phyloP scores from a whole-genome alignment of 164 flowering plant genomes.

The Aristolochia fimbriata region DNA sequence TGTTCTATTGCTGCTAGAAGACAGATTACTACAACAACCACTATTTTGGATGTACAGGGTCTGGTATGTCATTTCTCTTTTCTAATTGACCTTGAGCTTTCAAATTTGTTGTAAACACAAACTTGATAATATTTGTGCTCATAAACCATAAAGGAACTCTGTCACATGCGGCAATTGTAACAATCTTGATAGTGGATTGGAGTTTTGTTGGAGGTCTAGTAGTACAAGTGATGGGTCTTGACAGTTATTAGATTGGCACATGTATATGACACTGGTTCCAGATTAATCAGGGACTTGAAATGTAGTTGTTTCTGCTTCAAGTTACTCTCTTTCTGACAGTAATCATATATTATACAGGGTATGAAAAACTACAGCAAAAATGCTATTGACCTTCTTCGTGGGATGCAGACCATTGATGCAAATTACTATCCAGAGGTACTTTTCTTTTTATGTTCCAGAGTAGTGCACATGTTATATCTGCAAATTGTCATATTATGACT shows the following conservation, averaged over 20 bases:
- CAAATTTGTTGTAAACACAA: no score
- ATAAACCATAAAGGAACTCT: no score
- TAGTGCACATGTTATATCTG: background rate
- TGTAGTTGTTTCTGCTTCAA: background rate
- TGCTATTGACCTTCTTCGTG: slow-evolving; percentile 59
- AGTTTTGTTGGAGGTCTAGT: no score
- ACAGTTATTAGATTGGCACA: no score
- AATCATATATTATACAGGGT: slow-evolving; percentile 35
- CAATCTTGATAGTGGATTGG: no score
- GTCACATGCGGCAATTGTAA: no score
- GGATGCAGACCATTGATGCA: slow-evolving; percentile 66
- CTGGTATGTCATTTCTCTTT: slow-evolving; percentile 41
- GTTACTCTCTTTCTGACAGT: no score
- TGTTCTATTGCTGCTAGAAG: slow-evolving; percentile 89
- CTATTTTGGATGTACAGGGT: slow-evolving; percentile 94
- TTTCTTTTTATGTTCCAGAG: background rate
- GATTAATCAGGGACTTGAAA: no score
- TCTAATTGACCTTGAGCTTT: background rate
- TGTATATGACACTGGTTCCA: no score
- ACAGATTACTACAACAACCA: slow-evolving; percentile 68
- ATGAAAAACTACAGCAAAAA: slow-evolving; percentile 61
- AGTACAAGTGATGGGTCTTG: no score
- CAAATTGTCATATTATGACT: background rate
- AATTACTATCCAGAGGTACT: slow-evolving; percentile 89
- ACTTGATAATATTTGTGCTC: no score